Evolutionary conservation across 2,329 filamentous ascomycete species (phyloP).

Genomic region (Pseudomassariella vexata): DNA sequence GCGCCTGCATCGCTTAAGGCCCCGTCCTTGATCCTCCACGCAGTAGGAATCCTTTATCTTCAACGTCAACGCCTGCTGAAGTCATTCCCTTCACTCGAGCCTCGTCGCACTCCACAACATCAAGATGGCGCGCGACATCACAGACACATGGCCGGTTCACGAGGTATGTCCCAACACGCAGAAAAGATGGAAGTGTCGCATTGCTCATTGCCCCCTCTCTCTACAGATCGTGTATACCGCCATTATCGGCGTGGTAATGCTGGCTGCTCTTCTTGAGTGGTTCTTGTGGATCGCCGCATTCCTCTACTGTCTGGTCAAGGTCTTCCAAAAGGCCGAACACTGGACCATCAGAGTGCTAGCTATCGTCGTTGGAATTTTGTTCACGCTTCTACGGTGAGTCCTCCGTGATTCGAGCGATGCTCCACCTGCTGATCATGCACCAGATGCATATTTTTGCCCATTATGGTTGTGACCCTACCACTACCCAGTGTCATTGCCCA

Average conservation of each 20-base stretch:
- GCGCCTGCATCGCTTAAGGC: slow-evolving; percentile 4
- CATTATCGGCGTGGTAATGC: slow-evolving; percentile 74
- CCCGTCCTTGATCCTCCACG: background rate
- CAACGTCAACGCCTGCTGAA: too few relatives aligned
- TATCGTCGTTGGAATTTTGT: slow-evolving; percentile 67
- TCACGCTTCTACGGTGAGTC: slow-evolving; percentile 67
- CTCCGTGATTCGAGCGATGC: background rate
- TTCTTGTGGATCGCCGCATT: slow-evolving; percentile 93
- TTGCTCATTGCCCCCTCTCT: too few relatives aligned
- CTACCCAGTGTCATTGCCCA: slow-evolving; percentile 66
- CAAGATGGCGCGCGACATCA: slow-evolving; percentile 35
- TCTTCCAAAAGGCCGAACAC: slow-evolving; percentile 82
- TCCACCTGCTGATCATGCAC: slow-evolving; percentile 10
- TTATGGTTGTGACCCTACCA: slow-evolving; percentile 90
- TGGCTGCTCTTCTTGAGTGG: slow-evolving; percentile 87
- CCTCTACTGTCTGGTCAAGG: slow-evolving; percentile 83
- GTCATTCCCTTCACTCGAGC: background rate
- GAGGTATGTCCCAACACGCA: slow-evolving; percentile 30
- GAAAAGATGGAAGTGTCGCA: too few relatives aligned
- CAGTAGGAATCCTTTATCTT: background rate
- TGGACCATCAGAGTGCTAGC: slow-evolving; percentile 76
- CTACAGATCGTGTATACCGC: slow-evolving; percentile 75
- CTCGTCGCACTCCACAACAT: slow-evolving; percentile 1
- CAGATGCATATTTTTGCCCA: slow-evolving; percentile 80
- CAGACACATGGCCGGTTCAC: slow-evolving; percentile 43